phyloP scores from a whole-genome alignment of 495 filamentous ascomycete species.

The Penicillium pulvis region DNA sequence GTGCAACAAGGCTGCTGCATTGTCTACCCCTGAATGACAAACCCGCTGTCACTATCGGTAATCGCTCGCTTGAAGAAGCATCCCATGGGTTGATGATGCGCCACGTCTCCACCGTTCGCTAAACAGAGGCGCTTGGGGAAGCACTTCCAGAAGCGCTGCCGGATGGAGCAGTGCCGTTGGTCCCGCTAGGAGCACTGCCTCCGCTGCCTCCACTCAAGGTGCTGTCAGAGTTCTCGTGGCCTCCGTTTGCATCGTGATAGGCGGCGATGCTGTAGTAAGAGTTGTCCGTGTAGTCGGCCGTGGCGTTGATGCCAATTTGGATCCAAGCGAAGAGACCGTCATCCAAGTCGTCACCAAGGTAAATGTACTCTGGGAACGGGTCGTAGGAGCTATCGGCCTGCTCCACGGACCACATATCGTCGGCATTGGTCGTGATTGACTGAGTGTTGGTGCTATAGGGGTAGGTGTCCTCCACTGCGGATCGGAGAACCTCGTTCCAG shows the following conservation, averaged over 20 bases:
- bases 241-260: slow-evolving; percentile 36
- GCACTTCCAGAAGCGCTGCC: slow-evolving; percentile 7
- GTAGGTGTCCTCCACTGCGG: slow-evolving; percentile 53
- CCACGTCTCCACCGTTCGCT: slow-evolving; percentile 3
- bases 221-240: slow-evolving; percentile 33
- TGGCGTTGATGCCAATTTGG: slow-evolving; percentile 58
- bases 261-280: slow-evolving; percentile 43
- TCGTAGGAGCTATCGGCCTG: slow-evolving; percentile 38
- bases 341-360: slow-evolving; percentile 47
- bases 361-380: slow-evolving; percentile 43
- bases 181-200: slow-evolving; percentile 22
- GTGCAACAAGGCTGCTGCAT: too few relatives aligned
- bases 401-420: slow-evolving; percentile 37
- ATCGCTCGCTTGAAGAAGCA: neutral
- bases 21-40: neutral
- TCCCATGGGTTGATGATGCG: neutral
- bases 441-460: slow-evolving; percentile 61
- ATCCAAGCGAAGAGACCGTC: slow-evolving; percentile 60
- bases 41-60: neutral
- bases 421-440: slow-evolving; percentile 49
- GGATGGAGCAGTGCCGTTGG: slow-evolving; percentile 7
- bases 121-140: neutral
- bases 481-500: slow-evolving; percentile 61
- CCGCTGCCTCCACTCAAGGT: slow-evolving; percentile 21
- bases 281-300: slow-evolving; percentile 44